Percentiles rank a stretch among this genome's conserved stretches.
phyloP scores from a whole-genome alignment of 441 rosid species.

The Codiaeum variegatum region DNA sequence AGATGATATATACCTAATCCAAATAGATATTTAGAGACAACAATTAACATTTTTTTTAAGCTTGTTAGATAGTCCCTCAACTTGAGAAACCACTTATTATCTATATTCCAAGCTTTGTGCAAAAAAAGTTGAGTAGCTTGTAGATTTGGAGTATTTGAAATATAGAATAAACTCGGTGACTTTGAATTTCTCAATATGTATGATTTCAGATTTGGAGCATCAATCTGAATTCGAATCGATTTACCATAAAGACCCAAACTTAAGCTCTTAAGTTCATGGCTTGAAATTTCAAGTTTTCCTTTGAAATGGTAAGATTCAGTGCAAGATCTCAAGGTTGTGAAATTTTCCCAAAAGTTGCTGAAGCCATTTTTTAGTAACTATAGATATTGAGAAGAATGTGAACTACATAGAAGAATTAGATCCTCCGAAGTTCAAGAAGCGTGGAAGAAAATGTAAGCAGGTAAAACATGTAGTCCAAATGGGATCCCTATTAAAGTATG shows the following conservation, averaged over 20 bases:
- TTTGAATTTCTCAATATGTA: background rate
- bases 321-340: background rate
- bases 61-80: background rate
- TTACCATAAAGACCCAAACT: background rate
- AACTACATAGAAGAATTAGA: too few species aligned
- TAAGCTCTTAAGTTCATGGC: background rate
- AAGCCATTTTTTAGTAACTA: background rate
- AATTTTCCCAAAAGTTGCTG: background rate
- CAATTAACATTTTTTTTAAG: background rate
- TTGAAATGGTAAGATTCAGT: background rate
- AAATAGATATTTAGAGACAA: background rate
- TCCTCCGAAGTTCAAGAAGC: too few species aligned
- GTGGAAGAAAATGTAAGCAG: too few species aligned
- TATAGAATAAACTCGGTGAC: background rate
- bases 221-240: background rate
- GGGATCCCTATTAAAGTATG: too few species aligned
- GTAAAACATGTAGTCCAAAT: too few species aligned
- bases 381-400: too few species aligned
- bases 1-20: background rate
- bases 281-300: background rate
- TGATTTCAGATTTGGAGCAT: background rate
- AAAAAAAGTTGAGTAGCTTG: background rate
- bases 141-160: background rate
- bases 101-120: background rate
- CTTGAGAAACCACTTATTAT: background rate